Conservation (phyloP, 345 rosid species). For the Populus pruinosa region DNA sequence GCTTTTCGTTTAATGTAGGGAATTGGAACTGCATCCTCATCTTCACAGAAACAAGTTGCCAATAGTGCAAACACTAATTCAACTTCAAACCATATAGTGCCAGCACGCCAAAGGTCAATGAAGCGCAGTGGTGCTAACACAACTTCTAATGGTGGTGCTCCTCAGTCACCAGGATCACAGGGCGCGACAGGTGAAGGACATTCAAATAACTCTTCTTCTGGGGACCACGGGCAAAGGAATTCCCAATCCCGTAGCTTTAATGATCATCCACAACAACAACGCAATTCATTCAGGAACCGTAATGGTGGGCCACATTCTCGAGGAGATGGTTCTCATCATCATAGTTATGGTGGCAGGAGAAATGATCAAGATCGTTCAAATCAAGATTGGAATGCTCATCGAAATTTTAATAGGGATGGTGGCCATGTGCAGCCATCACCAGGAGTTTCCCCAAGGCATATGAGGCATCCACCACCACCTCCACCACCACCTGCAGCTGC, state of each 20-base stretch:
- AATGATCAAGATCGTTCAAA: constrained; percentile 53
- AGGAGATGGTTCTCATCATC: constrained; percentile 64
- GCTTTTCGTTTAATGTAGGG: constrained; percentile 30
- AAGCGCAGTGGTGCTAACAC: constrained; percentile 32
- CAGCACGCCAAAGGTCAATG: constrained; percentile 40
- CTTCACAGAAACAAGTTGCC: constrained; percentile 37
- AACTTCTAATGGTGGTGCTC: constrained; percentile 35
- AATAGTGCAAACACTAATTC: constrained; percentile 32
- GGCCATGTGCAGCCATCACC: constrained; percentile 50
- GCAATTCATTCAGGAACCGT: constrained; percentile 61
- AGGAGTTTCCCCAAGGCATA: constrained; percentile 50
- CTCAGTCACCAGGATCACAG: constrained; percentile 43
- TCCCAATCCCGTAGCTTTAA: constrained; percentile 47
- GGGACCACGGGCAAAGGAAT: constrained; percentile 53
- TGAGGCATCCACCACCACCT: constrained; percentile 58
- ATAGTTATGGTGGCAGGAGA: constrained; percentile 67
- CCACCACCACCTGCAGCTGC: constrained; percentile 38
- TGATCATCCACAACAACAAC: constrained; percentile 55
- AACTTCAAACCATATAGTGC: constrained; percentile 30
- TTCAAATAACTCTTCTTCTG: constrained; percentile 42
- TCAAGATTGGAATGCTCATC: constrained; percentile 43
- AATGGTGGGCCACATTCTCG: constrained; percentile 47
- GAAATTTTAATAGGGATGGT: constrained; percentile 65
- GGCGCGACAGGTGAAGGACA: constrained; percentile 32
- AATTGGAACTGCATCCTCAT: constrained; percentile 21